Evolutionary conservation across 208 protist species (phyloP).

Genomic region (Endotrypanum monterogeii): DNA sequence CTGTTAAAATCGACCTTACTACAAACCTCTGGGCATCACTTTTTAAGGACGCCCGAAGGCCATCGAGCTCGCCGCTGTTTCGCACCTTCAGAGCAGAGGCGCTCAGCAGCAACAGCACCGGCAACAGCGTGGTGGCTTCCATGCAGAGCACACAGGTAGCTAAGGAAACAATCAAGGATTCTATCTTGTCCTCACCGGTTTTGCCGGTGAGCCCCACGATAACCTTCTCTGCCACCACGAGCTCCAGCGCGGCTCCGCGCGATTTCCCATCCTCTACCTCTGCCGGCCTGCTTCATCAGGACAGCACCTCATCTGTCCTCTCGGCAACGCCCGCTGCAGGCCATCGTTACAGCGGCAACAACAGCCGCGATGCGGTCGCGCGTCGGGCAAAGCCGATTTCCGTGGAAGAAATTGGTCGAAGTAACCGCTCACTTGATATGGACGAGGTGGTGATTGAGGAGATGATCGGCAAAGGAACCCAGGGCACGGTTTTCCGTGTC

Average conservation of each 20-base stretch:
- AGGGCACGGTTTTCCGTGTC: conserved; percentile 84
- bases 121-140: neutral
- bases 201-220: neutral
- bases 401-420: conserved; percentile 62
- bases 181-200: neutral
- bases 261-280: conserved; percentile 10
- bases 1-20: neutral
- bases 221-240: conserved; percentile 4
- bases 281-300: conserved; percentile 21
- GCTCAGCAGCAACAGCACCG: neutral
- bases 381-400: conserved; percentile 42
- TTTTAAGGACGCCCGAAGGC: conserved; percentile 30
- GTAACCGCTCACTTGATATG: conserved; percentile 75
- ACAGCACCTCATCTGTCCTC: conserved; percentile 34
- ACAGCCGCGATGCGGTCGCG: conserved; percentile 7
- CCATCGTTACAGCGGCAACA: conserved; percentile 10
- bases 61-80: conserved; percentile 31
- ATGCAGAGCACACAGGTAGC: neutral
- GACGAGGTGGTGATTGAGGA: conserved; percentile 65
- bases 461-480: conserved; percentile 73
- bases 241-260: conserved; percentile 8
- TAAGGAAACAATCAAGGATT: neutral
- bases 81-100: conserved; percentile 16
- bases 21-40: conserved; percentile 37
- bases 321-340: conserved; percentile 24